Conservation (phyloP, 441 rosid species). For the Breynia disticha region DNA sequence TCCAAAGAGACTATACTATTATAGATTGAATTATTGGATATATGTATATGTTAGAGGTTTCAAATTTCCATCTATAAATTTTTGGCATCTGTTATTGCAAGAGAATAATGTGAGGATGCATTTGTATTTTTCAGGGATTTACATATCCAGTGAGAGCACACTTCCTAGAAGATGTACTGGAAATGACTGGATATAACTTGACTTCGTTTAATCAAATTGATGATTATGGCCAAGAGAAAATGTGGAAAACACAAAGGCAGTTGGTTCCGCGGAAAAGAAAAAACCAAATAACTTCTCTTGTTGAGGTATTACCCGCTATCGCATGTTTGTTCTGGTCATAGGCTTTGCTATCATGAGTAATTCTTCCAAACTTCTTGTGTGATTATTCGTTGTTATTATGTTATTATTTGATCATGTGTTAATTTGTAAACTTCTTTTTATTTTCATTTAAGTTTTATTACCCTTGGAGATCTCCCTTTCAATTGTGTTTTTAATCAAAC, state of each 20-base stretch:
- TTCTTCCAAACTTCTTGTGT: not conserved
- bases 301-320: slow-evolving; percentile 53
- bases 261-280: slow-evolving; percentile 83
- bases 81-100: slow-evolving; percentile 6
- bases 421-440: not conserved
- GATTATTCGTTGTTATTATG: not conserved
- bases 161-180: slow-evolving; percentile 85
- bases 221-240: slow-evolving; percentile 97
- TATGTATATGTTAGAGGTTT: not conserved
- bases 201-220: slow-evolving; percentile 90
- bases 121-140: slow-evolving; percentile 56
- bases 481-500: not conserved
- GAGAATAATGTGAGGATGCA: slow-evolving; percentile 1
- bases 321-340: not conserved
- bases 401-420: not conserved
- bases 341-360: not conserved
- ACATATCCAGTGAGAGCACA: slow-evolving; percentile 77
- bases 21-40: not conserved
- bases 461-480: not conserved
- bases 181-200: slow-evolving; percentile 82
- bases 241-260: slow-evolving; percentile 98
- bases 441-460: not conserved
- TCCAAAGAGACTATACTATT: not conserved
- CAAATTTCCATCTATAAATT: not conserved
- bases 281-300: slow-evolving; percentile 85